These are phyloP conservation scores for Metschnikowia dekortorum DNA, from an alignment of 805 yeast species.

Conservation along the genomic window DNA sequence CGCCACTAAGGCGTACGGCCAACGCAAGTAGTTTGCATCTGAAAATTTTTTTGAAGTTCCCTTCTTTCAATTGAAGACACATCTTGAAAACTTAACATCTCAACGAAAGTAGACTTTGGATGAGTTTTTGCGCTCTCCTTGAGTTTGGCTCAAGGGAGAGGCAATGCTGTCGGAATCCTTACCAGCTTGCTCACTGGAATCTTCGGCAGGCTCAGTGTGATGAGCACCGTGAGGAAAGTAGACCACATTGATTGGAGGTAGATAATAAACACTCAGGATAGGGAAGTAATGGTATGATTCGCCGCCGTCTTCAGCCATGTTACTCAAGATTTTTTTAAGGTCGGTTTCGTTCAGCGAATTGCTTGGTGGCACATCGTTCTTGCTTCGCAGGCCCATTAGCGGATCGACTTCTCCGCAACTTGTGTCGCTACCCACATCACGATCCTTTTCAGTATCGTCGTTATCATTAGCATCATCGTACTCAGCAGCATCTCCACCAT, in stretches of 20 bases:
- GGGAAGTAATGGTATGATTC: conserved; percentile 46
- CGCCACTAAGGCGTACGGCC: conserved; percentile 70
- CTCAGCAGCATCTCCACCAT: background rate
- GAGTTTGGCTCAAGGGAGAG: conserved; percentile 1
- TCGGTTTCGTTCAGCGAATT: conserved; percentile 3
- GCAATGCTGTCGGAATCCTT: background rate
- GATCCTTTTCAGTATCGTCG: background rate
- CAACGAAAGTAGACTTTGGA: conserved; percentile 13
- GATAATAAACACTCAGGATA: conserved; percentile 45
- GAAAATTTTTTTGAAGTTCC: no score
- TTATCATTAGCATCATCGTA: background rate
- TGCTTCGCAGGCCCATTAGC: background rate
- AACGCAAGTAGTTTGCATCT: conserved; percentile 20
- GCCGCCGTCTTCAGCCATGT: conserved; percentile 6
- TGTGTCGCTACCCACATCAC: background rate
- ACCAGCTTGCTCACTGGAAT: background rate
- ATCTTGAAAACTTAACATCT: no score
- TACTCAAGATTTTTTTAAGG: conserved; percentile 7
- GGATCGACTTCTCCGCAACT: background rate
- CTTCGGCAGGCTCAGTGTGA: conserved; percentile 18
- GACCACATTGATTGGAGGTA: conserved; percentile 53
- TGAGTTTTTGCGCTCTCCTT: conserved; percentile 4
- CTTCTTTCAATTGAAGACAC: no score
- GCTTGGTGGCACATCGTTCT: background rate
- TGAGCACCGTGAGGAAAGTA: conserved; percentile 55